Percentiles rank a stretch among this genome's conserved stretches.
Conservation (phyloP, 2,329 filamentous ascomycete genomes). For the Ophiosphaerella narmari region DNA sequence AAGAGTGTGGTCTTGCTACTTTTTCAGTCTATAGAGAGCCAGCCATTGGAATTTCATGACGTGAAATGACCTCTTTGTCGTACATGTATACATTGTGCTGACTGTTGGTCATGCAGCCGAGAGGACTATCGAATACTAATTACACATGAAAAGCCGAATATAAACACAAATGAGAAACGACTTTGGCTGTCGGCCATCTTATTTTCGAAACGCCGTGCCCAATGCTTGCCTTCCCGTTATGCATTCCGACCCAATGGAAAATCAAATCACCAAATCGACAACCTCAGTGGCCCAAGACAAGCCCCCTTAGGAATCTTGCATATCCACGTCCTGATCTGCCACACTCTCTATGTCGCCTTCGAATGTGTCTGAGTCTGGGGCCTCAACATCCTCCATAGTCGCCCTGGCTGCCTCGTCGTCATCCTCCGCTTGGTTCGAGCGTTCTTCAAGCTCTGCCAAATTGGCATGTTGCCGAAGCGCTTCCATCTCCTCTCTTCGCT, state of each 20-base stretch:
- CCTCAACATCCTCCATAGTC: constrained; percentile 10
- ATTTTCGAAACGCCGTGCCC: constrained; percentile 33
- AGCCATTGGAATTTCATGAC: too few relatives aligned
- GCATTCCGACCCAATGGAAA: constrained; percentile 23
- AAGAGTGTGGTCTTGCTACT: too few relatives aligned
- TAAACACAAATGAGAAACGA: constrained; percentile 13
- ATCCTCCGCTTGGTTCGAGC: constrained; percentile 1
- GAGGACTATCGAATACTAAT: not conserved
- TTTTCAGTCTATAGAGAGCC: too few relatives aligned
- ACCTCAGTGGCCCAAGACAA: constrained; percentile 4
- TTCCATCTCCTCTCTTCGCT: constrained; percentile 22
- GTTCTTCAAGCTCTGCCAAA: not conserved
- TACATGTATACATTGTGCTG: too few relatives aligned
- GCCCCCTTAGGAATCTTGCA: constrained; percentile 32
- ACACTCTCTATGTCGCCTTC: constrained; percentile 32
- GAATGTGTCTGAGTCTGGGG: constrained; percentile 21
- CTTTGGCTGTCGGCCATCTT: constrained; percentile 9
- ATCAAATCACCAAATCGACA: constrained; percentile 10
- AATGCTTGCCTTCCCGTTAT: constrained; percentile 21
- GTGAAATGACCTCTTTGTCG: too few relatives aligned
- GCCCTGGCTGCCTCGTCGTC: constrained; percentile 7
- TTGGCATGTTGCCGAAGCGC: constrained; percentile 12
- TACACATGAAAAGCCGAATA: not conserved
- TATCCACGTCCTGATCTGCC: constrained; percentile 36
- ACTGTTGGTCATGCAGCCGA: not conserved